A percentile compares a stretch with the other conserved stretches of the same genome.
phyloP scores from a whole-genome alignment of 495 filamentous ascomycete genomes.

The Neurospora sp. region DNA sequence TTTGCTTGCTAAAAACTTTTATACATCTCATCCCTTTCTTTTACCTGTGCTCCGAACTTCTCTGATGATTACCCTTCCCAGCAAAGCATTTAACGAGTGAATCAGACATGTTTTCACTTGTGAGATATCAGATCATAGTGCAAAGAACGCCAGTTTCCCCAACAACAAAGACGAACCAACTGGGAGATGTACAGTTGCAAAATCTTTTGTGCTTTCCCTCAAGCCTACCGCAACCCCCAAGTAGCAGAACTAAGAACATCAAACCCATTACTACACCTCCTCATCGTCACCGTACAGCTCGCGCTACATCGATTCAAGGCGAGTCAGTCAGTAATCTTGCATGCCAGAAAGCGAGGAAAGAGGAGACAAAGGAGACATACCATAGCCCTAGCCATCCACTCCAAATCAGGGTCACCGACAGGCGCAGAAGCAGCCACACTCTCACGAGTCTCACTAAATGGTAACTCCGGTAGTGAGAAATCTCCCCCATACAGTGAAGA shows the following conservation, averaged over 20 bases:
- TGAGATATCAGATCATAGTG: too few relatives aligned
- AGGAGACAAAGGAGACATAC: conserved; percentile 2
- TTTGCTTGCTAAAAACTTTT: too few relatives aligned
- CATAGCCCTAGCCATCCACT: conserved; percentile 22
- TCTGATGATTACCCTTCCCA: too few relatives aligned
- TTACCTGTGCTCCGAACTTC: too few relatives aligned
- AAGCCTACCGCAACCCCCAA: neutral
- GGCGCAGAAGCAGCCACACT: neutral
- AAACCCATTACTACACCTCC: neutral
- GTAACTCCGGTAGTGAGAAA: neutral
- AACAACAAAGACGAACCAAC: too few relatives aligned
- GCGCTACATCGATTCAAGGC: conserved; percentile 1
- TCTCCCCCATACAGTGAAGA: neutral
- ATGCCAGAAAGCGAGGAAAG: neutral
- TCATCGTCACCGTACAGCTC: conserved; percentile 17
- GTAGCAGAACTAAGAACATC: neutral
- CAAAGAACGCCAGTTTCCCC: too few relatives aligned
- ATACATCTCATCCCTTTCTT: too few relatives aligned
- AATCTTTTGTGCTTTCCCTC: neutral
- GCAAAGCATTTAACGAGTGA: too few relatives aligned
- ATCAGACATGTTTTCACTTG: too few relatives aligned
- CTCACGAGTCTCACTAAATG: neutral
- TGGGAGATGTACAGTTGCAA: too few relatives aligned
- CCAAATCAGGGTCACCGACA: conserved; percentile 8
- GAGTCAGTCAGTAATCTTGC: neutral